Evolutionary conservation across 192 early-diverging fungal species (phyloP).

Genomic region (Gonapodya sp.): DNA sequence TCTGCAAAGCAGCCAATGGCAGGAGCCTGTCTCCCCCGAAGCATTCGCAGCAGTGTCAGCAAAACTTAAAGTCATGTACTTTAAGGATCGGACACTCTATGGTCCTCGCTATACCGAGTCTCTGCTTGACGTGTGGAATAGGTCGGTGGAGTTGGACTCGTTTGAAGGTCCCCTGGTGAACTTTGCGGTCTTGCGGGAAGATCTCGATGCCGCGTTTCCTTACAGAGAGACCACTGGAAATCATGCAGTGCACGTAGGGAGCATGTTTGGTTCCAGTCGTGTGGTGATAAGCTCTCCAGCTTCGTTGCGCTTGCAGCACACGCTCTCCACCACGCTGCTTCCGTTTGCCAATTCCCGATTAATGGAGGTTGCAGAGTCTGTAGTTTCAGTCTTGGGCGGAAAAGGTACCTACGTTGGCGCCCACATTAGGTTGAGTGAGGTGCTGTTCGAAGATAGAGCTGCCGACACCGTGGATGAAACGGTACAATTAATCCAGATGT

Average conservation of each 20-base stretch:
- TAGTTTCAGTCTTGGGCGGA: not conserved
- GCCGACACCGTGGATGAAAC: not conserved
- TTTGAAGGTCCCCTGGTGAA: not conserved
- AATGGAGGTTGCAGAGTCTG: not conserved
- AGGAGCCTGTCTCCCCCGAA: not conserved
- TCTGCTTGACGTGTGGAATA: not conserved
- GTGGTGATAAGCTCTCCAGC: not conserved
- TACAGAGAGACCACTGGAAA: not conserved
- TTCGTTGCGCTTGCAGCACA: not conserved
- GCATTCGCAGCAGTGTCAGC: not conserved
- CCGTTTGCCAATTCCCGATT: not conserved
- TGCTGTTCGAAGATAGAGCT: not conserved
- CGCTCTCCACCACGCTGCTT: not conserved
- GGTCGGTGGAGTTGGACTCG: not conserved
- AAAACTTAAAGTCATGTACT: not conserved
- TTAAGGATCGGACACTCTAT: not conserved
- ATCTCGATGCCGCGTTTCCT: not conserved
- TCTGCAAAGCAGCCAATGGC: not conserved
- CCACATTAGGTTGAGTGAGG: not conserved
- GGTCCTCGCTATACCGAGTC: not conserved
- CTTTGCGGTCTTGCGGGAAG: not conserved
- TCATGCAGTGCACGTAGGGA: not conserved
- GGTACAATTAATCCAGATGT: not conserved
- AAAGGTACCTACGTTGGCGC: not conserved
- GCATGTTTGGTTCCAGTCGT: not conserved